These are phyloP conservation scores for Exophiala viscosa DNA, from an alignment of 2,329 filamentous ascomycete genomes.

Conservation along the genomic window DNA sequence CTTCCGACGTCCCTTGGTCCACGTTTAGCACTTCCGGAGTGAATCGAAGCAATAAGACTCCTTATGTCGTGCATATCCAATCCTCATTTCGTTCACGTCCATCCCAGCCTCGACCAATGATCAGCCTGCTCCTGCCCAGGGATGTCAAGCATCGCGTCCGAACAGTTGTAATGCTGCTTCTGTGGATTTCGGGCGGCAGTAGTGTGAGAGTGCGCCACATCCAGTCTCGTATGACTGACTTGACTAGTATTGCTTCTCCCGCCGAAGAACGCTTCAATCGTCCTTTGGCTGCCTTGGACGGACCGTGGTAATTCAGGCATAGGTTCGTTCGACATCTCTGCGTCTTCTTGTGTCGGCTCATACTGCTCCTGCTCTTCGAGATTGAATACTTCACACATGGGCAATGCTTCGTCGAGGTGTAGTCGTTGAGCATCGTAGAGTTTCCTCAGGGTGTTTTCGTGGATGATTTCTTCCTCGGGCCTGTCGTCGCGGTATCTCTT, in stretches of 20 bases:
- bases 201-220: neutral
- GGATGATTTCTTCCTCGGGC: conserved; percentile 52
- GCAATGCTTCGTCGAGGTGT: conserved; percentile 21
- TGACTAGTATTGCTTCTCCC: neutral
- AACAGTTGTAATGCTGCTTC: too few species aligned
- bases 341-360: conserved; percentile 1
- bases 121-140: too few species aligned
- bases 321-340: conserved; percentile 12
- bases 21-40: too few species aligned
- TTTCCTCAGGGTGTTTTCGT: conserved; percentile 26
- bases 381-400: conserved; percentile 12
- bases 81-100: too few species aligned
- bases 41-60: too few species aligned
- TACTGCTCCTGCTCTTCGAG: neutral
- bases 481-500: conserved; percentile 58
- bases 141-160: too few species aligned
- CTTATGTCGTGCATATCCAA: too few species aligned
- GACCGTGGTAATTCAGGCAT: conserved; percentile 5
- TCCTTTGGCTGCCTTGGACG: conserved; percentile 15
- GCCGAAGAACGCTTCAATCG: conserved; percentile 21
- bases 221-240: neutral
- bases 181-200: too few species aligned
- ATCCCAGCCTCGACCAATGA: too few species aligned
- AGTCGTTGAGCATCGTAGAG: conserved; percentile 26
- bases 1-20: too few species aligned